Conservation (phyloP, 768 basidiomycete genomes). For the Gymnopilus dilepis region DNA sequence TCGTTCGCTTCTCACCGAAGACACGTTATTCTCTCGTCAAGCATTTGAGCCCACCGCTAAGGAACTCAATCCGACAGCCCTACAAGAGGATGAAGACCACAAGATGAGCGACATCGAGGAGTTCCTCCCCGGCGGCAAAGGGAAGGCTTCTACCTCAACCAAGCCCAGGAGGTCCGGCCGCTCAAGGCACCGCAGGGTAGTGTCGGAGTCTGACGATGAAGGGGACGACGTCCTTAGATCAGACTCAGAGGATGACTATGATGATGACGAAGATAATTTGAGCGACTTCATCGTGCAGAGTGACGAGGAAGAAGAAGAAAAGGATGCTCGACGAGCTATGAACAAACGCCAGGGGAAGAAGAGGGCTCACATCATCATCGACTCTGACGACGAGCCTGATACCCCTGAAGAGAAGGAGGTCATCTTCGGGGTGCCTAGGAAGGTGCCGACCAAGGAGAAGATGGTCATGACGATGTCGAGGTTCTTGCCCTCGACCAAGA, state of each 20-base stretch:
- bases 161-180: conserved; percentile 20
- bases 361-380: conserved; percentile 43
- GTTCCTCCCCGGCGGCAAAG: conserved; percentile 30
- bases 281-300: conserved; percentile 58
- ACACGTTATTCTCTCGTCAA: conserved; percentile 55
- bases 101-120: conserved; percentile 35
- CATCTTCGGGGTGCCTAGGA: conserved; percentile 40
- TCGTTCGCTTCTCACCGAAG: conserved; percentile 50
- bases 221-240: conserved; percentile 35
- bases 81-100: conserved; percentile 30
- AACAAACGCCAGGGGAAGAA: conserved; percentile 47
- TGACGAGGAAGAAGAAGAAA: conserved; percentile 62
- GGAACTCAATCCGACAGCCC: conserved; percentile 36
- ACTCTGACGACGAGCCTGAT: conserved; percentile 50
- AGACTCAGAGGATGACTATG: conserved; percentile 37
- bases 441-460: conserved; percentile 32
- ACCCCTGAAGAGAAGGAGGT: conserved; percentile 47
- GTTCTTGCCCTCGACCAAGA: conserved; percentile 75
- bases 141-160: conserved; percentile 21
- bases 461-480: conserved; percentile 52
- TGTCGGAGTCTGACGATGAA: conserved; percentile 34
- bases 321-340: conserved; percentile 42
- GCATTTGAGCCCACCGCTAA: conserved; percentile 67
- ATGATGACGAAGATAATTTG: conserved; percentile 48
- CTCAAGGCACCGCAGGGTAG: conserved; percentile 18